Conservation (phyloP, 257 asterid species). For the Salvia hispanica region DNA sequence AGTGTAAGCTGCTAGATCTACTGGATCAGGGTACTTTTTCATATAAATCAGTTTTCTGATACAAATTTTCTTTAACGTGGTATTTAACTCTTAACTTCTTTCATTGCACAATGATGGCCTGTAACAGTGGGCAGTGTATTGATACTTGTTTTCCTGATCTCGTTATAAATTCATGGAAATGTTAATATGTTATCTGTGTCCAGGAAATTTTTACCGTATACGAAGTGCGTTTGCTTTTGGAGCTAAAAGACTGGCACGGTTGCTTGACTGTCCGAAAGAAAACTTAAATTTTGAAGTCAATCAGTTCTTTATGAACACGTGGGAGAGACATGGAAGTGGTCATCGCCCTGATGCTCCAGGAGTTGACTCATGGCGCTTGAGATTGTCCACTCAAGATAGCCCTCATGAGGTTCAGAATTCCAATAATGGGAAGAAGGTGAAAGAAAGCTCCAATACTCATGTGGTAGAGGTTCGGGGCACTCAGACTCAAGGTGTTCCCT, state of each 20-base stretch:
- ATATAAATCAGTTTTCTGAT: conserved; percentile 6
- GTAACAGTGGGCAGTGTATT: conserved; percentile 7
- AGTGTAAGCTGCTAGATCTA: neutral
- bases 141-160: conserved; percentile 12
- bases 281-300: conserved; percentile 66
- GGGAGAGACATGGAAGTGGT: conserved; percentile 97
- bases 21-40: neutral
- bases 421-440: conserved; percentile 44
- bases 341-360: conserved; percentile 87
- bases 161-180: conserved; percentile 14
- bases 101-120: conserved; percentile 20
- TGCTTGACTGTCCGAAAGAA: conserved; percentile 82
- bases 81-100: neutral
- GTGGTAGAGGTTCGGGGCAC: no score
- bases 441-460: conserved; percentile 27
- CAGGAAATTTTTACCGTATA: conserved; percentile 92
- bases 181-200: conserved; percentile 1
- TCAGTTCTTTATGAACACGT: conserved; percentile 91
- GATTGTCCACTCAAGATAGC: conserved; percentile 50
- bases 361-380: conserved; percentile 42
- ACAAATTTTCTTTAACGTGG: neutral
- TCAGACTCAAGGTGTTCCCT: conserved; percentile 31
- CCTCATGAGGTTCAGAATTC: conserved; percentile 45
- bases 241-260: conserved; percentile 81
- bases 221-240: conserved; percentile 98